phyloP scores from a whole-genome alignment of 129 eudicot species.

The Flaveria sonorensis region DNA sequence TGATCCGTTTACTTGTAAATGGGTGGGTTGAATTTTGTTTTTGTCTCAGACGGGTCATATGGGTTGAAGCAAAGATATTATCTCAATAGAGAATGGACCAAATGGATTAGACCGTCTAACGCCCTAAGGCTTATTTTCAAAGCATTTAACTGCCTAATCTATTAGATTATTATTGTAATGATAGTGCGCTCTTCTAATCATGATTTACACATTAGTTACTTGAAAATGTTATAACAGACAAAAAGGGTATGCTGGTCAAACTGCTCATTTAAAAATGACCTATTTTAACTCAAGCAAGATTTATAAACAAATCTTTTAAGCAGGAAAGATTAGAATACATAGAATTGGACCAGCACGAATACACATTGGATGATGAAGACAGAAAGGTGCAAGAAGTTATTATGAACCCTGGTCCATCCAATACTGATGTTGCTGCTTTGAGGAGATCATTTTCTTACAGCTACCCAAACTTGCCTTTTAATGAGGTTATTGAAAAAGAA shows the following conservation, averaged over 20 bases:
- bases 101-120: neutral
- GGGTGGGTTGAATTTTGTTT: neutral
- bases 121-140: neutral
- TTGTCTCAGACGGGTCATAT: neutral
- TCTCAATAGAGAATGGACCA: neutral
- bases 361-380: conserved; percentile 85
- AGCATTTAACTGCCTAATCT: neutral
- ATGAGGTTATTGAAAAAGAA: conserved; percentile 70
- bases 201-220: neutral
- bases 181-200: neutral
- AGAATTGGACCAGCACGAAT: conserved; percentile 72
- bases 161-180: neutral
- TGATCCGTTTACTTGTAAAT: neutral
- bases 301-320: neutral
- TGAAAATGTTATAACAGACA: neutral
- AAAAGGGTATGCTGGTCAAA: neutral
- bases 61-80: neutral
- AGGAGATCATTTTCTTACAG: conserved; percentile 80
- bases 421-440: conserved; percentile 50
- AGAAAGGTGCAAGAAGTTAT: conserved; percentile 62
- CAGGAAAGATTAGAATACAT: conserved; percentile 80
- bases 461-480: conserved; percentile 73
- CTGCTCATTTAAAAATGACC: neutral
- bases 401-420: conserved; percentile 61
- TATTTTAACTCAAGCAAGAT: neutral